Base-by-base conservation (phyloP, 768 basidiomycete species). In the Mycena pura region DNA sequence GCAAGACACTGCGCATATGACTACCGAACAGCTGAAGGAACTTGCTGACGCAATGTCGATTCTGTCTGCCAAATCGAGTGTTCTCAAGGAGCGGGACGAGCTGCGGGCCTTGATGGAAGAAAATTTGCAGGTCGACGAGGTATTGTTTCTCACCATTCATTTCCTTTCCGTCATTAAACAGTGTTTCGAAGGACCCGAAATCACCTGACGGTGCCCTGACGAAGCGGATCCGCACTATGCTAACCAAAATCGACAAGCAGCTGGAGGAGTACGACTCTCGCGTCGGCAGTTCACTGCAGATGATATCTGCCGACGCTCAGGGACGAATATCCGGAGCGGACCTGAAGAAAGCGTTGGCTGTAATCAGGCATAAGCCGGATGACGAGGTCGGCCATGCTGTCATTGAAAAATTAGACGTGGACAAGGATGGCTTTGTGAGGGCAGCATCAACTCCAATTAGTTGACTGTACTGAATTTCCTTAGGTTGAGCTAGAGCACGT, bases 71-170 rank as follows among this genome's bases (percentile, higher is more conserved):
- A 95, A 92, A 74, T 96, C 94, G 5, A 92, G 91, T 63, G 96
- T 99, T 32, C 84, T 99, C 58, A 95, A 98, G 78, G 97, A 99
- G 76, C 90, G 96, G 34, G 89, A 91, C 66, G 97, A 99, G 77
- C 84, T 99, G 24, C 87, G 88, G 29, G 83, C 83, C 8, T 80
- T 99, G n/a, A 94, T 99, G 90, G 89, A 95, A 68, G 95, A 98
- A 77, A 97, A 96, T 75, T 72, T 95, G 60, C 84, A 88, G 69
- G 89, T 93, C 4, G 94, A 95, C 72, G 92, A 95, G 81, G 93
- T 91, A 67, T 53, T 73, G 52, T 28, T 36, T 47, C 28, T 36
- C 50, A n/a, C 21, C 31, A 22, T 44, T 41, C 32, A 44, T 54
- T 50, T 57, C 22, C 51, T 14, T 29, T 31, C 66, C 51, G 9